Conservation (phyloP, 129 eudicot species). For the Pittosporum tobira region DNA sequence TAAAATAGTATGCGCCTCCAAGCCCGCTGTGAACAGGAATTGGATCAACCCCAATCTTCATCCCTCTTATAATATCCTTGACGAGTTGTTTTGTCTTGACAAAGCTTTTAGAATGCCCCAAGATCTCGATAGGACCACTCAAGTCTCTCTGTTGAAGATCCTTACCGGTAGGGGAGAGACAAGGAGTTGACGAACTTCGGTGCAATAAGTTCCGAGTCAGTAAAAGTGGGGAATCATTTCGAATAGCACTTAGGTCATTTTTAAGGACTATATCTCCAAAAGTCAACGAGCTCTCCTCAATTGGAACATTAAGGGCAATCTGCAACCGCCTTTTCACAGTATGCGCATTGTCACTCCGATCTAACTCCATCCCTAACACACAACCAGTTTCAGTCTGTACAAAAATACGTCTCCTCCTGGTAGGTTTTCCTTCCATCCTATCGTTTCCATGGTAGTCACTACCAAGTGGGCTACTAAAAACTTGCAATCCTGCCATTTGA, state of each 20-base stretch:
- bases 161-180: conserved; percentile 75
- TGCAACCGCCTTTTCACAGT: conserved; percentile 84
- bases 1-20: conserved; percentile 58
- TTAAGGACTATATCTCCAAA: conserved; percentile 85
- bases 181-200: conserved; percentile 84
- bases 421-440: conserved; percentile 52
- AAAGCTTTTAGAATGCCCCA: conserved; percentile 48
- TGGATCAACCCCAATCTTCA: conserved; percentile 74
- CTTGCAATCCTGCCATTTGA: conserved; percentile 72
- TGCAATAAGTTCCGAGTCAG: conserved; percentile 61
- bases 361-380: conserved; percentile 85
- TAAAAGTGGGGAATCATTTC: conserved; percentile 71
- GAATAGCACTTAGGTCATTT: conserved; percentile 77
- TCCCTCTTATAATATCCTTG: conserved; percentile 53
- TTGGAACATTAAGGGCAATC: conserved; percentile 63
- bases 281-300: conserved; percentile 73
- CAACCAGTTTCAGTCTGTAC: conserved; percentile 88
- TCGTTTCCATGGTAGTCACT: conserved; percentile 58
- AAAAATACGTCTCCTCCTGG: conserved; percentile 75
- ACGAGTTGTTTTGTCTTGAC: conserved; percentile 45
- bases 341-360: conserved; percentile 78
- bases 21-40: conserved; percentile 30
- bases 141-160: conserved; percentile 61
- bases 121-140: conserved; percentile 69
- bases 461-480: conserved; percentile 55